Percentiles rank a stretch among this genome's conserved stretches.
These are phyloP conservation scores for Creolimax fragrantissima DNA, from an alignment of 78 protist genomes.

Conservation along the genomic window DNA sequence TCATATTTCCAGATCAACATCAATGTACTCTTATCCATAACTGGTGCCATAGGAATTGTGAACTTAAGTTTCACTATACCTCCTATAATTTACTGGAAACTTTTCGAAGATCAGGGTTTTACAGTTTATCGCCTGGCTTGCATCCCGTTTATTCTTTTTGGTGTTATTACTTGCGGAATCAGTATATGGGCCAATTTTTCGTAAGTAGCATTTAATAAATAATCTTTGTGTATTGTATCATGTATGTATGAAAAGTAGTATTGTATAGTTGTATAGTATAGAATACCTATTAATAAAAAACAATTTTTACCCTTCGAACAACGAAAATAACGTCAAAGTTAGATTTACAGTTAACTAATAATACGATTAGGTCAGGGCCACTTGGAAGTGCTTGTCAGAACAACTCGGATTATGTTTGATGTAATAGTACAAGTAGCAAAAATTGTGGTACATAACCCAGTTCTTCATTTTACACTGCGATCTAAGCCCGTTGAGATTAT, in stretches of 20 bases:
- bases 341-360: no score
- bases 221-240: neutral
- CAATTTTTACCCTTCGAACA: neutral
- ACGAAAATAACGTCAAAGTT: no score
- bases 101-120: neutral
- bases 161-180: neutral
- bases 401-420: no score
- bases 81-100: neutral
- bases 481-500: no score
- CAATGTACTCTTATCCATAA: neutral
- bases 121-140: neutral
- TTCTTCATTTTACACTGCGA: no score
- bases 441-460: no score
- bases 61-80: neutral
- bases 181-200: neutral
- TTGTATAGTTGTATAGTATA: neutral
- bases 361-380: no score
- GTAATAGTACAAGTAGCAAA: no score
- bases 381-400: no score
- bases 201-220: neutral
- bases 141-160: neutral
- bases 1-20: neutral
- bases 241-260: neutral
- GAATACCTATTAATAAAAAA: neutral
- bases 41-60: neutral